Evolutionary conservation across 352 stramenopile species (phyloP).

Genomic region (Halophytophthora batemanensis): DNA sequence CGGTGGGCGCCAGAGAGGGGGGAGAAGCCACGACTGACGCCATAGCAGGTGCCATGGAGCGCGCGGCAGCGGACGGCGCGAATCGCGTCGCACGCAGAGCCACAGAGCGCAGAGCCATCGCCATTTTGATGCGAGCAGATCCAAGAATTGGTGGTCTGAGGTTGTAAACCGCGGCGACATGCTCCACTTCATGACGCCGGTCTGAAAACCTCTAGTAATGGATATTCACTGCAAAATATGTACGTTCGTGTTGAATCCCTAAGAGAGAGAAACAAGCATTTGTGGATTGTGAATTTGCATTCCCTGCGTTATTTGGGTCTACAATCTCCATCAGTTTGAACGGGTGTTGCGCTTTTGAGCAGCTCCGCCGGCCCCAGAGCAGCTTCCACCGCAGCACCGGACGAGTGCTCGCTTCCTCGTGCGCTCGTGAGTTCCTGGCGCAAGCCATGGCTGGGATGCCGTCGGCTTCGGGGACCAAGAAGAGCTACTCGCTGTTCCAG

Average conservation of each 20-base stretch:
- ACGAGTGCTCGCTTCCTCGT: too few relatives aligned
- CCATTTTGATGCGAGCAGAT: slow-evolving; percentile 13
- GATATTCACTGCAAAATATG: too few relatives aligned
- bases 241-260: too few relatives aligned
- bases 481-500: slow-evolving; percentile 82
- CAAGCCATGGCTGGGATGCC: neutral
- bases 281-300: neutral
- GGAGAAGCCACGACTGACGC: slow-evolving; percentile 8
- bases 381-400: neutral
- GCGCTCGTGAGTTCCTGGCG: too few relatives aligned
- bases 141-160: slow-evolving; percentile 9
- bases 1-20: slow-evolving; percentile 1
- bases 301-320: neutral
- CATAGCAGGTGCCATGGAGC: slow-evolving; percentile 6
- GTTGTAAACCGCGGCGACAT: too few relatives aligned
- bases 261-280: too few relatives aligned
- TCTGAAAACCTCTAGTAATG: too few relatives aligned
- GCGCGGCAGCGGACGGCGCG: slow-evolving; percentile 12
- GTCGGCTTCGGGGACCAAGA: slow-evolving; percentile 12
- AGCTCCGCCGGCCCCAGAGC: neutral
- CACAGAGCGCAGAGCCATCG: slow-evolving; percentile 34
- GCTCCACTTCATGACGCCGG: too few relatives aligned
- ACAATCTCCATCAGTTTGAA: too few relatives aligned
- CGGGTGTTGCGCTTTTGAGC: too few relatives aligned
- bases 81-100: slow-evolving; percentile 17